phyloP scores from a whole-genome alignment of 75 land plant species.

The Cunninghamia lanceolata region DNA sequence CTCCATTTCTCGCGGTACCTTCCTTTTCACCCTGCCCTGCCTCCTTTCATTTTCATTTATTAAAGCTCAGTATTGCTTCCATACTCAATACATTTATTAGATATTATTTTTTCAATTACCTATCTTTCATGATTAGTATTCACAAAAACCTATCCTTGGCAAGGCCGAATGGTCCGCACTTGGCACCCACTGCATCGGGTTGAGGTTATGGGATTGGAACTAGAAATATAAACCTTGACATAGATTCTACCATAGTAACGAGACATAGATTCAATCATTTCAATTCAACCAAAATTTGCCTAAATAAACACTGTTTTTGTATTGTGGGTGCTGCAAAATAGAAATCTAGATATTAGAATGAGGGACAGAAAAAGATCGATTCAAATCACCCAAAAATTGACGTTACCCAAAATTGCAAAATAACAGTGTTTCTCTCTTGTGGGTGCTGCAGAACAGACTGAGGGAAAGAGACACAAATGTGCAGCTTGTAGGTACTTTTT shows the following conservation, averaged over 20 bases:
- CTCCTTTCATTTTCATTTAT: slow-evolving; percentile 18
- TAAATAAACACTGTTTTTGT: no score
- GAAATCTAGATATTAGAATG: no score
- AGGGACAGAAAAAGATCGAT: background rate
- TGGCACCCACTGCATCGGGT: background rate
- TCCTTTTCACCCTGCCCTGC: slow-evolving; percentile 49
- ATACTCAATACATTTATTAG: background rate
- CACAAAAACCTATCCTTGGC: background rate
- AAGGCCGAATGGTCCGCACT: background rate
- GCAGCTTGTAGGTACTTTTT: background rate
- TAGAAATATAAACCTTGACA: no score
- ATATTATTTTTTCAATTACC: background rate
- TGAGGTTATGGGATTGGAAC: background rate
- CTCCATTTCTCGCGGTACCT: slow-evolving; percentile 66
- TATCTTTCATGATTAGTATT: background rate
- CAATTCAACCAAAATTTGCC: no score
- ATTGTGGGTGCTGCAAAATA: no score
- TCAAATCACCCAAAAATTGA: no score
- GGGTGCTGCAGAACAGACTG: background rate
- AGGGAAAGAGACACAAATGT: background rate
- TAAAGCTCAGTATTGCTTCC: background rate
- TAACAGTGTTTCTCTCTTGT: background rate
- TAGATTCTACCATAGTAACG: no score
- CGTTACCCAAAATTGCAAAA: background rate
- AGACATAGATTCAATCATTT: no score